A percentile compares a stretch with the other conserved stretches of the same genome.
phyloP scores from a whole-genome alignment of 805 yeast genomes.

The Jamesozyma lodderae region DNA sequence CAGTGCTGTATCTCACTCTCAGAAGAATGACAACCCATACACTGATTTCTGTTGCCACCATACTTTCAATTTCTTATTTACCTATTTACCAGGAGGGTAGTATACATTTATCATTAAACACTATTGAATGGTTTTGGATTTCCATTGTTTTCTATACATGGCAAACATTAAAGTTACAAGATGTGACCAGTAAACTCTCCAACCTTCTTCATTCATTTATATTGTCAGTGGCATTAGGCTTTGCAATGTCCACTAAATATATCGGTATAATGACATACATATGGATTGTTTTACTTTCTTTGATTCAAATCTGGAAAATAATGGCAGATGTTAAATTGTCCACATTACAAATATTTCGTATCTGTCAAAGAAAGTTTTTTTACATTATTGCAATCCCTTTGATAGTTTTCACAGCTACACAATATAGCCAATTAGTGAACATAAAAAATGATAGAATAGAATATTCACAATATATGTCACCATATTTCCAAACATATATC shows the following conservation, averaged over 20 bases:
- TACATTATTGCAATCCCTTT: conserved; percentile 47
- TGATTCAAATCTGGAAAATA: conserved; percentile 51
- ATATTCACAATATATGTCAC: conserved; percentile 41
- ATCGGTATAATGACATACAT: conserved; percentile 58
- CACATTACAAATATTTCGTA: conserved; percentile 31
- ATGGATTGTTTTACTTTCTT: conserved; percentile 49
- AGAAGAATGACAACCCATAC: conserved; percentile 32
- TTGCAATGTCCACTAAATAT: conserved; percentile 54
- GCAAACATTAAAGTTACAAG: conserved; percentile 38
- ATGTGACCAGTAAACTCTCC: conserved; percentile 32
- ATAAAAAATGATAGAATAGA: conserved; percentile 12
- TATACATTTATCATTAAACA: conserved; percentile 26
- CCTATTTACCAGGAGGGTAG: conserved; percentile 14
- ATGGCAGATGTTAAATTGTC: conserved; percentile 58
- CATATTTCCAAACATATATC: conserved; percentile 56
- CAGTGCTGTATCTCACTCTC: conserved; percentile 12
- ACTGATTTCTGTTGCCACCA: conserved; percentile 33
- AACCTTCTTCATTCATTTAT: conserved; percentile 46
- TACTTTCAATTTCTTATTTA: conserved; percentile 12
- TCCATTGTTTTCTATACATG: conserved; percentile 43
- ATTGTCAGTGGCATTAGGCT: conserved; percentile 47
- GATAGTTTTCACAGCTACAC: conserved; percentile 46
- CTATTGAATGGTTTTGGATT: conserved; percentile 37
- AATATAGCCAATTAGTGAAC: conserved; percentile 39
- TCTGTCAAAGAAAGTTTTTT: conserved; percentile 33